A percentile compares a stretch with the other conserved stretches of the same genome.
phyloP scores from a whole-genome alignment of 345 rosid genomes.

The Aurinia saxatilis region DNA sequence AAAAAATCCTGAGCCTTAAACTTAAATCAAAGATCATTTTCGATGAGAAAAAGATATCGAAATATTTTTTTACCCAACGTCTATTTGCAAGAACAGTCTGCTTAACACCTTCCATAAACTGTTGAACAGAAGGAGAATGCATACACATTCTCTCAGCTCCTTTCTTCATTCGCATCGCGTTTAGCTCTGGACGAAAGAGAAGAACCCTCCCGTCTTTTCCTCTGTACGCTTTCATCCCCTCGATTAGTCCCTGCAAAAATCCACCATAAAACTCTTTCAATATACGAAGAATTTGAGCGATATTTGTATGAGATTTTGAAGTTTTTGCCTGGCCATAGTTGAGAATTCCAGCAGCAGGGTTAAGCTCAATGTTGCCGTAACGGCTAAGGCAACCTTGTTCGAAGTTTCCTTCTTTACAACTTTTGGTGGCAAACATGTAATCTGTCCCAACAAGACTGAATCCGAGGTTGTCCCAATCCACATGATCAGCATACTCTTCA shows the following conservation, averaged over 20 bases:
- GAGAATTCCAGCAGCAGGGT: slow-evolving; percentile 77
- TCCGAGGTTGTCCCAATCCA: slow-evolving; percentile 84
- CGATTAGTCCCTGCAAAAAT: slow-evolving; percentile 59
- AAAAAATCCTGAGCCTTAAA: neutral
- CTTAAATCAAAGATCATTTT: neutral
- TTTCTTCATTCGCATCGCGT: slow-evolving; percentile 57
- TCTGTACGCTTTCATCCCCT: slow-evolving; percentile 78
- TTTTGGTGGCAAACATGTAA: slow-evolving; percentile 57
- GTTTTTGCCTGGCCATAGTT: slow-evolving; percentile 91
- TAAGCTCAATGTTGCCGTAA: slow-evolving; percentile 52
- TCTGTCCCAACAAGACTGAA: slow-evolving; percentile 55
- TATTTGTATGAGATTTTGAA: neutral
- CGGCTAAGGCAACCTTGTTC: slow-evolving; percentile 43
- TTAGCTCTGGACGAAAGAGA: slow-evolving; percentile 70
- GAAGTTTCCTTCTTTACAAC: slow-evolving; percentile 39
- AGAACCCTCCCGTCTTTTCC: slow-evolving; percentile 56
- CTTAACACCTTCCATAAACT: slow-evolving; percentile 65
- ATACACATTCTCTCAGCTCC: slow-evolving; percentile 90
- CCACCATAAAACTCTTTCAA: neutral
- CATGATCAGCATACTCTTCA: slow-evolving; percentile 55
- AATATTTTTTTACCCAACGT: slow-evolving; percentile 64
- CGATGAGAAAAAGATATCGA: neutral
- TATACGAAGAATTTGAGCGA: neutral
- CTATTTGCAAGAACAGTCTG: slow-evolving; percentile 62
- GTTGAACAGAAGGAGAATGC: slow-evolving; percentile 70